phyloP scores from a whole-genome alignment of 345 rosid genomes.

The Dimocarpus longan region DNA sequence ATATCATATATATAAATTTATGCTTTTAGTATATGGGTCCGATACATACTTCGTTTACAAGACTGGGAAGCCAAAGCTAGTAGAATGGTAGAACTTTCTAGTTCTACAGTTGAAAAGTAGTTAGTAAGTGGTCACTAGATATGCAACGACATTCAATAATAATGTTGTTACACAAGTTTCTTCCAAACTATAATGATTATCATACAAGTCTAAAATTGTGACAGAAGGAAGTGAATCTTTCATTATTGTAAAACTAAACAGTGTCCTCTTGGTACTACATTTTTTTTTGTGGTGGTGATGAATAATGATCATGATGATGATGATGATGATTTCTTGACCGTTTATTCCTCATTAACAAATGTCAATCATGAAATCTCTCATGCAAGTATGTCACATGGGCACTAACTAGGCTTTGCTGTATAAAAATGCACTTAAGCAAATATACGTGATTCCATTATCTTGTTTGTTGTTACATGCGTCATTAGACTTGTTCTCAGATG shows the following conservation, averaged over 20 bases:
- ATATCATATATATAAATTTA: too few species aligned
- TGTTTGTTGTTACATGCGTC: slow-evolving; percentile 18
- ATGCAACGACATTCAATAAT: too few species aligned
- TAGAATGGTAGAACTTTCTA: too few species aligned
- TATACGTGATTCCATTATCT: slow-evolving; percentile 4
- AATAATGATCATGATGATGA: neutral
- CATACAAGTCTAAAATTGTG: neutral
- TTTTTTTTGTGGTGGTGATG: neutral
- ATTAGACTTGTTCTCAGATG: neutral
- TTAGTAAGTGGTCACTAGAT: too few species aligned
- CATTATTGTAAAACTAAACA: neutral
- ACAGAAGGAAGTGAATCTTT: neutral
- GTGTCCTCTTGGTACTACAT: neutral
- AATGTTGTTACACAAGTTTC: neutral
- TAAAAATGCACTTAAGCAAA: neutral
- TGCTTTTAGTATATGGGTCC: too few species aligned
- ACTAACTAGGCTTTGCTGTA: slow-evolving; percentile 5
- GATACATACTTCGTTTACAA: too few species aligned
- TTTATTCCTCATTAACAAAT: neutral
- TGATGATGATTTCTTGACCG: slow-evolving; percentile 29
- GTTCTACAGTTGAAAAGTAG: too few species aligned
- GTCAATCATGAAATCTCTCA: slow-evolving; percentile 18
- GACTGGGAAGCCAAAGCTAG: too few species aligned
- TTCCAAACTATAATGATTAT: neutral
- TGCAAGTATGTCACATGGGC: slow-evolving; percentile 23